These are phyloP conservation scores for Malassezia caprae DNA, from an alignment of 1,284 basidiomycete species.

Conservation along the genomic window DNA sequence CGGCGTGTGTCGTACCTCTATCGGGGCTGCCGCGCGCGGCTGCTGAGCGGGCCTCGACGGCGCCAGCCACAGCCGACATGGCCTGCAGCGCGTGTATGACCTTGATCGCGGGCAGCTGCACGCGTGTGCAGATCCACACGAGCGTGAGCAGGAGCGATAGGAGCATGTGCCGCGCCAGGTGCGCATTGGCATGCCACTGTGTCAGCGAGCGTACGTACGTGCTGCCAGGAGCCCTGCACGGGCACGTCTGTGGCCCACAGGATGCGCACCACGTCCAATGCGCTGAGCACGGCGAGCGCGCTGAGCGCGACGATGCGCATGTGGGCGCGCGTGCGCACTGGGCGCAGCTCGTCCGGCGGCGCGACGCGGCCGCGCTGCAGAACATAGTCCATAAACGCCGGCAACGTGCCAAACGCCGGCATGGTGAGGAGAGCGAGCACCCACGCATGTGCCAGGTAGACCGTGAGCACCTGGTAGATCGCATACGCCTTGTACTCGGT, in stretches of 20 bases:
- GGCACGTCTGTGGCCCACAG: not conserved
- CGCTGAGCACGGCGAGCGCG: not conserved
- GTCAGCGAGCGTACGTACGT: not conserved
- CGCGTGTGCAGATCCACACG: not conserved
- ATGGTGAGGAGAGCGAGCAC: slow-evolving; percentile 6
- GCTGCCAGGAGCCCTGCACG: slow-evolving; percentile 9
- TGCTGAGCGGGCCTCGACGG: not conserved
- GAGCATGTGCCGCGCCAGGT: slow-evolving; percentile 9
- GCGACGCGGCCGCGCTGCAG: not conserved
- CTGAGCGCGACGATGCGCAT: not conserved
- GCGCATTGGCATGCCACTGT: slow-evolving; percentile 16
- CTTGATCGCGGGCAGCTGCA: not conserved
- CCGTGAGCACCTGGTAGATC: not conserved
- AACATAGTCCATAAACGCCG: not conserved
- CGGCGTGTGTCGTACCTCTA: not conserved
- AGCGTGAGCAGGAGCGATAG: not conserved
- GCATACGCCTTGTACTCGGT: slow-evolving; percentile 7
- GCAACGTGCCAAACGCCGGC: slow-evolving; percentile 1
- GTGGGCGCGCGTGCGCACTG: slow-evolving; percentile 3
- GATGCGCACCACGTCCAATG: not conserved
- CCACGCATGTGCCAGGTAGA: not conserved
- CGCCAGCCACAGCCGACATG: not conserved
- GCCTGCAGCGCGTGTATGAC: slow-evolving; percentile 7
- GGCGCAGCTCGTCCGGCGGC: not conserved
- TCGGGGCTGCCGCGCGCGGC: not conserved